These are phyloP conservation scores for Phytopythium chamaehyphon DNA, from an alignment of 352 stramenopile species.

Conservation along the genomic window DNA sequence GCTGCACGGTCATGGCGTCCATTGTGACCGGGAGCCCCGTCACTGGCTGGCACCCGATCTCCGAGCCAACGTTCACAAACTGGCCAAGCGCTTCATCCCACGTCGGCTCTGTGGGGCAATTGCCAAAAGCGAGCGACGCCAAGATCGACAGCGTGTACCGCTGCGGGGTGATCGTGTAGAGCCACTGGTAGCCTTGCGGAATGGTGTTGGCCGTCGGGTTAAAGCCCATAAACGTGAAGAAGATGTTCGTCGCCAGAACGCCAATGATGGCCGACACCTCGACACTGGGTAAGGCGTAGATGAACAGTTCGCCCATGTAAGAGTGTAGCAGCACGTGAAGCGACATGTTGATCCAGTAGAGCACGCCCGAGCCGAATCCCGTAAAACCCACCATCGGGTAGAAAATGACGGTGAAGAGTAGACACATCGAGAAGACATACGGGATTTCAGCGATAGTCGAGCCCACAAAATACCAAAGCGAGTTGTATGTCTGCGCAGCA, in stretches of 20 bases:
- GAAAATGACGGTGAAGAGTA: slow-evolving; percentile 41
- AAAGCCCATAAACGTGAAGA: slow-evolving; percentile 34
- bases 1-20: slow-evolving; percentile 15
- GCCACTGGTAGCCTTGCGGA: slow-evolving; percentile 31
- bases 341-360: slow-evolving; percentile 35
- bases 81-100: slow-evolving; percentile 12
- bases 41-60: slow-evolving; percentile 13
- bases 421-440: slow-evolving; percentile 33
- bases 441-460: slow-evolving; percentile 78
- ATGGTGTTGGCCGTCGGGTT: slow-evolving; percentile 27
- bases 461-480: slow-evolving; percentile 61
- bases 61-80: slow-evolving; percentile 12
- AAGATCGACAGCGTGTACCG: slow-evolving; percentile 24
- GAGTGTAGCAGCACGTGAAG: slow-evolving; percentile 31
- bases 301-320: slow-evolving; percentile 32
- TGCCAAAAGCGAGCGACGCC: slow-evolving; percentile 23
- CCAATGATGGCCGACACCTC: slow-evolving; percentile 36
- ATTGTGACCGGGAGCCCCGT: slow-evolving; percentile 10
- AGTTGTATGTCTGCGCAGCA: slow-evolving; percentile 82
- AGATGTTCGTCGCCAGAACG: slow-evolving; percentile 34
- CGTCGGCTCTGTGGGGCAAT: slow-evolving; percentile 19
- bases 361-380: slow-evolving; percentile 20
- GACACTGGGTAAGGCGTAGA: slow-evolving; percentile 27
- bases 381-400: slow-evolving; percentile 47
- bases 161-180: slow-evolving; percentile 39